Evolutionary conservation across 1,284 basidiomycete genomes (phyloP).

Genomic region (Somion occarium): DNA sequence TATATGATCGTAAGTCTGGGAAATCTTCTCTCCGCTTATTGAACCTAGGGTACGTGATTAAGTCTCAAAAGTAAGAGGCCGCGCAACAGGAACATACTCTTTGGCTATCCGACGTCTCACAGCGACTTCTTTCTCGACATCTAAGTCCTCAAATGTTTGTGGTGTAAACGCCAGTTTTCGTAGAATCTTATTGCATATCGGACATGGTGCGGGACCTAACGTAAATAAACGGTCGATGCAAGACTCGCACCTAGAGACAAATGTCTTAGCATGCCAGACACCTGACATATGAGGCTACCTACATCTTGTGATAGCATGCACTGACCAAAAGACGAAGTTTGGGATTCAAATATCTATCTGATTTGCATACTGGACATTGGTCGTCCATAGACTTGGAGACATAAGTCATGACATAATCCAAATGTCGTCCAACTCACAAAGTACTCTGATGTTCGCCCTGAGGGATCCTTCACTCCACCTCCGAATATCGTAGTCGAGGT

Average conservation of each 20-base stretch:
- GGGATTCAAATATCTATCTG: constrained; percentile 93
- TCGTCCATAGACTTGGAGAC: constrained; percentile 82
- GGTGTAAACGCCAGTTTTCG: constrained; percentile 92
- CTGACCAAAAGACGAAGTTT: constrained; percentile 92
- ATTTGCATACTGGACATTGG: constrained; percentile 96
- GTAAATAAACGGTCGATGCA: constrained; percentile 98
- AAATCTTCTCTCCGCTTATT: constrained; percentile 95
- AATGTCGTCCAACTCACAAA: constrained; percentile 46
- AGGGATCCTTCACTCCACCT: constrained; percentile 77
- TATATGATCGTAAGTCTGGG: constrained; percentile 75
- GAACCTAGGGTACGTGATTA: constrained; percentile 52
- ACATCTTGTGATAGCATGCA: constrained; percentile 99
- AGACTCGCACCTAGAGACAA: constrained; percentile 80
- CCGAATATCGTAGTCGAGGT: constrained; percentile 69
- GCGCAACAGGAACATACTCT: constrained; percentile 43
- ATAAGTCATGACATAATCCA: neutral
- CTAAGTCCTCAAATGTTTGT: constrained; percentile 96
- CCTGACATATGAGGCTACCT: constrained; percentile 16
- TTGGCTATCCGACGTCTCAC: constrained; percentile 84
- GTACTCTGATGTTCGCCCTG: constrained; percentile 73
- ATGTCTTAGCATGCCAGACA: constrained; percentile 7
- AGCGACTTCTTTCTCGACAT: constrained; percentile 95
- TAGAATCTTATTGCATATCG: constrained; percentile 86
- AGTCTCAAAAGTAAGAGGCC: neutral
- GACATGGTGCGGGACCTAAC: constrained; percentile 94